These are phyloP conservation scores for Coemansia sp. DNA, from an alignment of 371 early-diverging fungal species.

Conservation along the genomic window DNA sequence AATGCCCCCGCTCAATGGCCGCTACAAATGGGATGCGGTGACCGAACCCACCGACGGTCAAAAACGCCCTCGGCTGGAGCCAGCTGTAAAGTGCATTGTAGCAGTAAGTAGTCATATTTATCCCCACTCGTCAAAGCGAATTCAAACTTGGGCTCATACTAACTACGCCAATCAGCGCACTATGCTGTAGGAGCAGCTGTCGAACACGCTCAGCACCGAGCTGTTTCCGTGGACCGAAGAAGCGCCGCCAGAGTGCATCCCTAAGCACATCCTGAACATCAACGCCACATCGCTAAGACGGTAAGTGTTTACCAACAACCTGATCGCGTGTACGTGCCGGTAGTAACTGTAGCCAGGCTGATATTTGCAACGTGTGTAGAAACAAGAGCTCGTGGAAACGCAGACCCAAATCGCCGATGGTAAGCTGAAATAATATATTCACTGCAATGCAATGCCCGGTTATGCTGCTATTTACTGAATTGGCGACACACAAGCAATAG, in stretches of 20 bases:
- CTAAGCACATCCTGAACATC: slow-evolving; percentile 23
- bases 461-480: neutral
- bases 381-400: slow-evolving; percentile 25
- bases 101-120: slow-evolving; percentile 4
- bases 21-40: slow-evolving; percentile 29
- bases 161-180: neutral
- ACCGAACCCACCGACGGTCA: neutral
- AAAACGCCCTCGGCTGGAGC: slow-evolving; percentile 23
- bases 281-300: slow-evolving; percentile 35
- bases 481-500: neutral
- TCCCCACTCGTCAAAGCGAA: no score
- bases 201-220: slow-evolving; percentile 8
- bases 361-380: slow-evolving; percentile 4
- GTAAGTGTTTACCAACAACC: slow-evolving; percentile 9
- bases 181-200: slow-evolving; percentile 12
- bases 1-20: neutral
- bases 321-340: no score
- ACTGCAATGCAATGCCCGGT: neutral
- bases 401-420: slow-evolving; percentile 14
- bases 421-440: neutral
- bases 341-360: no score
- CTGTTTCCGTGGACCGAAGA: slow-evolving; percentile 44
- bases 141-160: neutral
- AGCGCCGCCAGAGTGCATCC: slow-evolving; percentile 17
- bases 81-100: slow-evolving; percentile 42